Base-by-base conservation (phyloP, 495 filamentous ascomycete species). In the Xylaria cubensis region DNA sequence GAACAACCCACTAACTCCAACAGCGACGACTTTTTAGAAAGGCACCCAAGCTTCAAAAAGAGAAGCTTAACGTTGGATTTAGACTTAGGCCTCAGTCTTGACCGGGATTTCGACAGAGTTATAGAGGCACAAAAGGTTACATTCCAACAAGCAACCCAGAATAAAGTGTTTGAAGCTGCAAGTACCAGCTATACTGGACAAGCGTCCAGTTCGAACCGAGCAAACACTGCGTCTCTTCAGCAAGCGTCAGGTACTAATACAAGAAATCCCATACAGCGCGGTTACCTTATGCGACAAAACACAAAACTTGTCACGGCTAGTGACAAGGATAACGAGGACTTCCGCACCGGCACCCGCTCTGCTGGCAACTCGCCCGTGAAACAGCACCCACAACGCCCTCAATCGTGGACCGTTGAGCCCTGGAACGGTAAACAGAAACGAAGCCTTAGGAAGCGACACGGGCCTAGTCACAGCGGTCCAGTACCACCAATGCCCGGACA, bases 91-190 rank as follows among this genome's bases (percentile, higher is more conserved):
- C 89, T 95, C 72, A 94, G 94, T 69, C 85, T 99, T 56, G 92
- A 96, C 73, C 88, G 92, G 77, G 96, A 98, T 76, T 98, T 99
- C 82, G 94, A 98, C 75, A 88, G 95, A 56, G 92, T 99, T 26
- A 96, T 98, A 77, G 96, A 98, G 82, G 90, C 92, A 75, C 94
- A 97, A 94, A 99, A 99, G 94, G 96, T 98, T 88, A 87, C 84
- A 83, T 87, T 86, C 82, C 79, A 86, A 68, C 74, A 83, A 80
- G 81, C 86, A 85, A 80, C 84, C 75, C 69, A 62, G 46, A 46
- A 34, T 53, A 41, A 67, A 67, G 17, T 73, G 24, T 21, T 69
- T 39, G 48, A 64, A 24, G 42, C 59, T 68, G n/a, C 72, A 63
- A 72, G 63, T 44, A 44, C 61, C 42, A 67, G 70, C 50, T 39